Base-by-base conservation (phyloP, 495 filamentous ascomycete genomes). In the Xylaria flabelliformis region DNA sequence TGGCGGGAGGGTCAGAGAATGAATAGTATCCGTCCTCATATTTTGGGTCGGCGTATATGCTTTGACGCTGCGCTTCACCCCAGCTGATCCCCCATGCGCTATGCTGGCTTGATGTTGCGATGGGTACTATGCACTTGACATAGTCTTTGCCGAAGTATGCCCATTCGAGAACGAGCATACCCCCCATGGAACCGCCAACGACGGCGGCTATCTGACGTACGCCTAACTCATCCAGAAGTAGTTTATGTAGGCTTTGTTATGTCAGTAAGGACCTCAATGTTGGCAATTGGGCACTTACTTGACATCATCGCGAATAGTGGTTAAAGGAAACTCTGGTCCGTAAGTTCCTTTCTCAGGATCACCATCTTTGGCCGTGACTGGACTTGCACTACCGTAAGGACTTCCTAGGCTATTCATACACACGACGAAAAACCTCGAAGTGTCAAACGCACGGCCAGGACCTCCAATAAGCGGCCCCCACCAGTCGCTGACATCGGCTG, bases 31-130 rank as follows among this genome's bases (percentile, higher is more conserved):
- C 96, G 80, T 98, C 94, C 64, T 97, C 93, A 80, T 99, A 99
- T 83, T 97, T 98, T 26, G 96, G 96, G 77, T 99, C 96, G 72
- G 93, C 94, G 82, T 98, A 99, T 79, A 99, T 99, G 85, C 94
- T 97, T 82, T 99, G 96, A 64, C 96, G 85, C 82, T 99, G 96
- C 29, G 96, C 95, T 81, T 99, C 96, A 53, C 96, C 95, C 96
- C 96, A 98, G 81, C 94, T 97, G 75, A 99, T 99, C 51, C 96
- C 93, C 96, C 96, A 99, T n/a, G 96, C 96, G 72, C 94, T 97
- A 78, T 98, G 96, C 13, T 93, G 89, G 64, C 93, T 93, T 6
- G 95, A 98, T 24, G 96, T 98, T 34, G 96, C 96, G 74, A 99
- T 97, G 4, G 96, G 94, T 36, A 98, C 92, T 78, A 99, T 93